These are phyloP conservation scores for Mortierella sp. DNA, from an alignment of 371 early-diverging fungal genomes.

Conservation along the genomic window DNA sequence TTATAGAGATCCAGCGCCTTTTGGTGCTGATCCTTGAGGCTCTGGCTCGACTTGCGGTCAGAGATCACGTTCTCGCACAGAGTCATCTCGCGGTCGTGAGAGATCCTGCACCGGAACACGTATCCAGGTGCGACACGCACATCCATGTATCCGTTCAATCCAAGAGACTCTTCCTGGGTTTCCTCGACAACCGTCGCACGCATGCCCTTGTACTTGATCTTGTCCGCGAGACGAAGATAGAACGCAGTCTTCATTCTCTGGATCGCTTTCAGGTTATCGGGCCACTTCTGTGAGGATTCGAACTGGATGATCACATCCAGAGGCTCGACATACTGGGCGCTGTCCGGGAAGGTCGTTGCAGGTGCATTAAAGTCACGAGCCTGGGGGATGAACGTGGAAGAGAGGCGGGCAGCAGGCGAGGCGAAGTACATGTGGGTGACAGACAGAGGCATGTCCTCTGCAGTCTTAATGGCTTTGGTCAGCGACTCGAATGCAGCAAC, in stretches of 20 bases:
- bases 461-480: conserved; percentile 69
- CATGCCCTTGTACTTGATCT: conserved; percentile 57
- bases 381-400: conserved; percentile 83
- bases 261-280: conserved; percentile 86
- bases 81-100: conserved; percentile 75
- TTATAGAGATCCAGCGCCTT: conserved; percentile 64
- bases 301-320: conserved; percentile 87
- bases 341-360: conserved; percentile 56
- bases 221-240: conserved; percentile 73
- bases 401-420: conserved; percentile 77
- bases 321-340: conserved; percentile 75
- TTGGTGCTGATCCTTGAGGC: conserved; percentile 59
- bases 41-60: conserved; percentile 58
- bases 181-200: conserved; percentile 58
- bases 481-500: conserved; percentile 78
- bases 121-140: conserved; percentile 74
- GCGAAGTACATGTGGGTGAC: conserved; percentile 77
- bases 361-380: conserved; percentile 67
- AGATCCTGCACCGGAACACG: conserved; percentile 81
- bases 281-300: conserved; percentile 89
- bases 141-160: conserved; percentile 73
- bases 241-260: conserved; percentile 94
- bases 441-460: conserved; percentile 80
- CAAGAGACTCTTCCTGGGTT: conserved; percentile 57
- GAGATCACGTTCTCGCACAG: conserved; percentile 68